phyloP scores from a whole-genome alignment of 495 filamentous ascomycete species.

The Talaromyces borbonicus region DNA sequence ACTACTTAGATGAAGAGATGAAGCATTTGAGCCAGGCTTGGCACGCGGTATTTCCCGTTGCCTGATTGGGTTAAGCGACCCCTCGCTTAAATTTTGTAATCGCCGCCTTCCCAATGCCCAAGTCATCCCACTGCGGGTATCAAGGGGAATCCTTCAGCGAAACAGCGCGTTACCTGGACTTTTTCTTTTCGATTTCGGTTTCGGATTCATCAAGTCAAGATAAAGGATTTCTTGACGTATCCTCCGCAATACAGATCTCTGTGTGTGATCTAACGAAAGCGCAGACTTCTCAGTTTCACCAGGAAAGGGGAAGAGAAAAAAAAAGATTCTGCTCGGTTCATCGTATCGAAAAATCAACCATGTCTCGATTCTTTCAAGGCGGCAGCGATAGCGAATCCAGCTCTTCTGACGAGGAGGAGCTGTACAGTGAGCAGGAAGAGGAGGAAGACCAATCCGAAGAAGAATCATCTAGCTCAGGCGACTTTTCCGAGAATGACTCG shows the following conservation, averaged over 20 bases:
- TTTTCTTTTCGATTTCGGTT: too few species aligned
- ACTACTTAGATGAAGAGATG: too few species aligned
- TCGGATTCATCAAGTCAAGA: not conserved
- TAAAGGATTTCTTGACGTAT: not conserved
- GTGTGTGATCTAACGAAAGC: too few species aligned
- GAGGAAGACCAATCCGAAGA: constrained; percentile 53
- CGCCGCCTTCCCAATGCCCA: constrained; percentile 33
- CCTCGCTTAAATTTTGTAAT: constrained; percentile 47
- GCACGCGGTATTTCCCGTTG: constrained; percentile 2
- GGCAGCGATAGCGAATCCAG: constrained; percentile 73
- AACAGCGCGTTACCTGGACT: too few species aligned
- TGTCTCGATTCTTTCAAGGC: constrained; percentile 93
- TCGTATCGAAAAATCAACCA: too few species aligned
- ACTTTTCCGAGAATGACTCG: constrained; percentile 38
- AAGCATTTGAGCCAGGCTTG: too few species aligned
- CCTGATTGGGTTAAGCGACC: constrained; percentile 33
- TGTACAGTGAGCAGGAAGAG: constrained; percentile 69
- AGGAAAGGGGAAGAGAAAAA: too few species aligned
- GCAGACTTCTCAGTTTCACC: too few species aligned
- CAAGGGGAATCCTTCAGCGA: too few species aligned
- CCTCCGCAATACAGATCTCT: not conserved
- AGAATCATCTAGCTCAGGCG: constrained; percentile 71
- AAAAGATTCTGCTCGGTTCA: too few species aligned
- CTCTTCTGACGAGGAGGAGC: constrained; percentile 78
- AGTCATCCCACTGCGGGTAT: constrained; percentile 24